Evolutionary conservation across 345 rosid genomes (phyloP).

Genomic region (Anacardium occidentale): DNA sequence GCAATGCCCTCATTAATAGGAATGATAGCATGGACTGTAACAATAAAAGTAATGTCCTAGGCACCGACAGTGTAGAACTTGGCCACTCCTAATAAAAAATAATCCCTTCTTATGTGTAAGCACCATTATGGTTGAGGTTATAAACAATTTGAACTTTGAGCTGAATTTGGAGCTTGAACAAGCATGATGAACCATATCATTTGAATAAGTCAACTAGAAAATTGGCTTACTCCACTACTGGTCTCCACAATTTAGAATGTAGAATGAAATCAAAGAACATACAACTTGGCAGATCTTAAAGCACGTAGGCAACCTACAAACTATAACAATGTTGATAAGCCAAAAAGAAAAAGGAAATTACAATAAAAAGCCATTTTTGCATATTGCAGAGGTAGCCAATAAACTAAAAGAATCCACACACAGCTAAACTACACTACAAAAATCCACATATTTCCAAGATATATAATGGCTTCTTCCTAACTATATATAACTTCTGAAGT

Average conservation of each 20-base stretch:
- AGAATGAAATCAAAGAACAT: not conserved
- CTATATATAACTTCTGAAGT: not conserved
- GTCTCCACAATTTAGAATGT: not conserved
- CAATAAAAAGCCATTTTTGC: not conserved
- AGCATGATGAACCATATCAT: not conserved
- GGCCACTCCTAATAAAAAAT: too few relatives aligned
- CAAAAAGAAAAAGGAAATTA: not conserved
- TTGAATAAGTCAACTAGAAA: not conserved
- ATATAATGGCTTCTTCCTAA: not conserved
- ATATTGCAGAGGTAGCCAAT: not conserved
- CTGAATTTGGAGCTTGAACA: not conserved
- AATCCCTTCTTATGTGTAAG: not conserved
- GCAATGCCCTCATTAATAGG: too few relatives aligned
- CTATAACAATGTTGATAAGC: not conserved
- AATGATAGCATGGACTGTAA: too few relatives aligned
- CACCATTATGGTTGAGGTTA: not conserved
- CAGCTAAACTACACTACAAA: not conserved
- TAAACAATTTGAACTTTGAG: not conserved
- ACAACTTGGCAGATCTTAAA: not conserved
- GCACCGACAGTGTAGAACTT: too few relatives aligned
- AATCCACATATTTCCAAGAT: not conserved
- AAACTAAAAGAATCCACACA: not conserved
- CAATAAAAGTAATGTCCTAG: too few relatives aligned
- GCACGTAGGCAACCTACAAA: not conserved
- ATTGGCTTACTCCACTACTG: not conserved